A percentile compares a stretch with the other conserved stretches of the same genome.
Evolutionary conservation across 805 yeast genomes (phyloP).

Genomic region (Yamadazyma nakazawae): DNA sequence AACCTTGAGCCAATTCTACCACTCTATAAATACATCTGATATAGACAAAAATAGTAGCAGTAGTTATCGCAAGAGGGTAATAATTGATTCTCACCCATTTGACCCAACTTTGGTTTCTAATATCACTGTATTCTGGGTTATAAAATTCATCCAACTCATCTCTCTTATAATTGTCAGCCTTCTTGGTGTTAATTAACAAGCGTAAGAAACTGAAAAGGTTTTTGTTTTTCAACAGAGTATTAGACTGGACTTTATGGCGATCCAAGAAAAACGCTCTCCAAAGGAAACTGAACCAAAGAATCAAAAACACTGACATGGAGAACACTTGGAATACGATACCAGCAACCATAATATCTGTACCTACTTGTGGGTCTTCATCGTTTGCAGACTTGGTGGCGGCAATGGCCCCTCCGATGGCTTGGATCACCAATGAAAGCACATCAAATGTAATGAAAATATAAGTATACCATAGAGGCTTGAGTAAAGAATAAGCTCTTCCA

Average conservation of each 20-base stretch:
- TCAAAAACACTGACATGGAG: conserved; percentile 32
- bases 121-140: conserved; percentile 19
- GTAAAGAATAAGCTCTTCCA: conserved; percentile 32
- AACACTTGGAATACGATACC: conserved; percentile 36
- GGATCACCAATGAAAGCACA: conserved; percentile 31
- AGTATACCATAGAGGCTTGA: conserved; percentile 40
- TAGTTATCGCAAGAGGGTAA: conserved; percentile 30
- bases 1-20: conserved; percentile 37
- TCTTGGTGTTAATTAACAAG: conserved; percentile 22
- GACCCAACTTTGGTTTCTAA: conserved; percentile 22
- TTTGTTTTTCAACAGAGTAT: conserved; percentile 13
- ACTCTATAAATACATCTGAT: conserved; percentile 36
- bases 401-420: conserved; percentile 39
- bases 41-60: conserved; percentile 28
- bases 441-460: conserved; percentile 36
- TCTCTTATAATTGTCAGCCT: conserved; percentile 18
- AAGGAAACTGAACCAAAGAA: conserved; percentile 32
- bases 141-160: conserved; percentile 26
- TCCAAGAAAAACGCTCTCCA: conserved; percentile 25
- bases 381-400: conserved; percentile 22
- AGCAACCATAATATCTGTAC: conserved; percentile 34
- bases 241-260: conserved; percentile 1
- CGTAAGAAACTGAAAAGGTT: conserved; percentile 21
- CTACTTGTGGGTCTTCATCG: conserved; percentile 21
- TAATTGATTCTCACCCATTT: conserved; percentile 11